Evolutionary conservation across 2,329 filamentous ascomycete genomes (phyloP), one percentile per base, ranked within the genome.

Genomic region (Chrysoporthe austroafricana): DNA sequence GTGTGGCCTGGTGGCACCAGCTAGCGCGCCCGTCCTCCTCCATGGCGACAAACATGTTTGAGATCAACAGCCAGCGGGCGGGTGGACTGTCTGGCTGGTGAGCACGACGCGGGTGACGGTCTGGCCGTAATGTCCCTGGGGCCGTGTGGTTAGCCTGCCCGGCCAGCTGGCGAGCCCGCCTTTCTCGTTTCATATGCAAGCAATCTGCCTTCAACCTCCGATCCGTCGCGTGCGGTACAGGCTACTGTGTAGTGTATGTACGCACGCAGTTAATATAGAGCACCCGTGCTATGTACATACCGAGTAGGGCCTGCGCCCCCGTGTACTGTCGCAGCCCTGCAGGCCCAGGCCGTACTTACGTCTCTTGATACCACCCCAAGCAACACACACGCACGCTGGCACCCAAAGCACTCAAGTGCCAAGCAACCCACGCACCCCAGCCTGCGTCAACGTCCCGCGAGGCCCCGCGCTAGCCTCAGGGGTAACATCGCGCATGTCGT

Each of bases 131-230:
- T 11, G n/a, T 21, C 21, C 21, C 32, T 54, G 50, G 26, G 50
- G 16, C 50, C 32, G 50, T 54, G 32, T 13, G 48, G 21, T 32
- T 32, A 11, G 21, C 11, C n/a, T 21, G 21, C 48, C 26, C n/a
- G 48, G 48, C 50, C 50, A 54, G 21, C 16, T 54, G 50, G 50
- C 50, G 26, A 54, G 2, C 18, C 54, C 9, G 6, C 21, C 34
- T 32, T 61, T 32, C 16, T 61, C 62, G 64, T 67, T 64, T 67
- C 67, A 69, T 62, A 59, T 69, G 68, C 65, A 69, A 58, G 68
- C 65, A 67, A 69, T 64, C 66, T 46, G 44, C 65, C 68, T 61
- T 64, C 62, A 63, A 64, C 64, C 62, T 62, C 68, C 64, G 62
- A 67, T 68, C 58, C 50, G 42, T 44, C 21, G 57, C 26, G n/a